These are phyloP conservation scores for Colletotrichum sp. DNA, from an alignment of 2,329 filamentous ascomycete species.

Conservation along the genomic window DNA sequence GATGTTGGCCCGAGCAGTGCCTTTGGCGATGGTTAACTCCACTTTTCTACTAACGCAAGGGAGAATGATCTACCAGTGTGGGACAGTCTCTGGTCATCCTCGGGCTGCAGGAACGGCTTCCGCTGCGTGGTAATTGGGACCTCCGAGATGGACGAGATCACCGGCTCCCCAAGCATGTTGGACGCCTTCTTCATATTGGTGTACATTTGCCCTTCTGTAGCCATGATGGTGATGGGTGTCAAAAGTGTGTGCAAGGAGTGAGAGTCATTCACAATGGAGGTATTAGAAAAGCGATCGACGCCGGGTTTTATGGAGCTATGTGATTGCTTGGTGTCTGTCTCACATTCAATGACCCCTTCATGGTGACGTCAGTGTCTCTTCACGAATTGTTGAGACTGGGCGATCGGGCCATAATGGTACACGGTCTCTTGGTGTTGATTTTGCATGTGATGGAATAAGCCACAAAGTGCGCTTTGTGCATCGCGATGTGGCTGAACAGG, in stretches of 20 bases:
- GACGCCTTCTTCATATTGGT: not conserved
- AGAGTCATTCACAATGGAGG: not conserved
- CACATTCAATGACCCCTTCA: not conserved
- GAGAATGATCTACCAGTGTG: slow-evolving; percentile 26
- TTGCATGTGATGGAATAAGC: not conserved
- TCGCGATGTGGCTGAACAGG: not conserved
- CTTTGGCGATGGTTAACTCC: slow-evolving; percentile 8
- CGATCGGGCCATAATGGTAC: not conserved
- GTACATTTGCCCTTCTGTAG: not conserved
- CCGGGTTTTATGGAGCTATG: not conserved
- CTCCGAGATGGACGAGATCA: slow-evolving; percentile 5
- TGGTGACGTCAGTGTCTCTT: slow-evolving; percentile 8
- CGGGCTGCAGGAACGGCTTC: slow-evolving; percentile 32
- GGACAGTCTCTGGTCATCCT: slow-evolving; percentile 28
- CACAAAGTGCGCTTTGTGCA: not conserved
- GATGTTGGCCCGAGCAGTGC: slow-evolving; percentile 38
- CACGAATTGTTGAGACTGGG: not conserved
- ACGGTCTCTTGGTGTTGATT: not conserved
- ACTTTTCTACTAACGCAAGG: not conserved
- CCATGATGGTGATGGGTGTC: not conserved
- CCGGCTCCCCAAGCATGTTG: not conserved
- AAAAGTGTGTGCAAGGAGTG: not conserved
- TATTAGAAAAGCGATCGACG: not conserved
- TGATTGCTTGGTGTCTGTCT: not conserved
- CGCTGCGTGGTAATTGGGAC: slow-evolving; percentile 31